Evolutionary conservation across 2,329 filamentous ascomycete genomes (phyloP), one percentile per base, ranked within the genome.

Genomic region (Xylariaceae sp.): DNA sequence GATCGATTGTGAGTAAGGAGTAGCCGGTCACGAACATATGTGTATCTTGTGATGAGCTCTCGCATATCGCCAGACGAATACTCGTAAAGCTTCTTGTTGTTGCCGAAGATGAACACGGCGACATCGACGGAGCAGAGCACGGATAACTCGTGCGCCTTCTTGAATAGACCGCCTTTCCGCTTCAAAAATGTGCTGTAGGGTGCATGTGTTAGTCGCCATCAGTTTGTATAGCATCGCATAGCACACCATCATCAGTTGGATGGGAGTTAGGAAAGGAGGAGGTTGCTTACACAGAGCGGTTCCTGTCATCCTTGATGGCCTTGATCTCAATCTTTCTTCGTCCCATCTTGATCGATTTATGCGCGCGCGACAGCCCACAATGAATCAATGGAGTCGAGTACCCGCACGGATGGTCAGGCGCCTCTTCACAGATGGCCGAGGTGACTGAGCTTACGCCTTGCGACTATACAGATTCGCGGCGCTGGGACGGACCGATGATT

Each of bases 301-400:
- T 97, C 71, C 93, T 87, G 78, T 97, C 93, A 87, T 97, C 93
- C 79, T 96, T 97, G 83, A 98, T 98, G 68, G 94, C 92, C 80
- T 97, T 97, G 83, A 99, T 98, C 82, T 98, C 95, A 74, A 99
- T 99, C 87, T 99, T 99, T 84, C 95, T 88, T 77, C 95, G 89
- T 76, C 95, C 95, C 95, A 99, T 99, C 51, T 73, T 78, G 75
- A 66, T 54, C 57, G 41, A 54, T 52, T 26, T 40, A 53, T 49
- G 46, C 40, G 46, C 33, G 48, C 37, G 41, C 36, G 46, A 31
- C 41, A 9, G 39, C 39, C 37, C 23, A 37, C 36, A 29, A 31
- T 19, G 11, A 50, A 19, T 21, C 31, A 36, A 52, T 41, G 53
- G 16, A 26, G 36, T 41, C 36, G 53, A 54, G 37, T 21, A 23